phyloP scores from a whole-genome alignment of 106 monocot species.

The Dendrobium catenatum region DNA sequence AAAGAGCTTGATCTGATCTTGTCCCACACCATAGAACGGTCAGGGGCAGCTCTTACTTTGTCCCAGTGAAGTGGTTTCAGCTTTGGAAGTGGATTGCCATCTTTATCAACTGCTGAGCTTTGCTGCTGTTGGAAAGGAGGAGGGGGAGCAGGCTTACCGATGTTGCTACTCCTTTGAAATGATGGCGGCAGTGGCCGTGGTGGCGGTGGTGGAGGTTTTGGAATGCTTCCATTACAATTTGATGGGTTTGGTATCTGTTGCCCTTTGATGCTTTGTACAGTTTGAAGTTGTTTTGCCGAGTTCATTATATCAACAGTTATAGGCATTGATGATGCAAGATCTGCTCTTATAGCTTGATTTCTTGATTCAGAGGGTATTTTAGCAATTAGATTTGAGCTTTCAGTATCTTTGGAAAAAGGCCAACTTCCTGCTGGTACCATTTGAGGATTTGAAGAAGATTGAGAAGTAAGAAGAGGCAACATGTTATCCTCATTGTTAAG shows the following conservation, averaged over 20 bases:
- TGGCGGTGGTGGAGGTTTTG: slow-evolving; percentile 5
- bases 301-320: neutral
- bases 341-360: neutral
- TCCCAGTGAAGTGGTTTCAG: slow-evolving; percentile 96
- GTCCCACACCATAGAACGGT: slow-evolving; percentile 89
- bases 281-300: neutral
- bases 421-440: no score
- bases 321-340: neutral
- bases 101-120: slow-evolving; percentile 16
- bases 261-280: neutral
- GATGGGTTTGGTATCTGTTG: neutral
- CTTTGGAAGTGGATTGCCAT: slow-evolving; percentile 50
- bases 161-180: neutral
- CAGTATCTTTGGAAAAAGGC: neutral
- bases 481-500: neutral
- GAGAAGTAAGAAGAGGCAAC: neutral
- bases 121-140: slow-evolving; percentile 16
- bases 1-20: slow-evolving; percentile 80
- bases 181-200: neutral
- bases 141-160: slow-evolving; percentile 3
- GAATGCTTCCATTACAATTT: no score
- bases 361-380: neutral
- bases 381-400: neutral
- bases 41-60: slow-evolving; percentile 66
- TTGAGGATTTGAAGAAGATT: no score